Evolutionary conservation across 208 protist species (phyloP), one percentile per base, ranked within the genome.

Genomic region (Leishmania braziliensis): DNA sequence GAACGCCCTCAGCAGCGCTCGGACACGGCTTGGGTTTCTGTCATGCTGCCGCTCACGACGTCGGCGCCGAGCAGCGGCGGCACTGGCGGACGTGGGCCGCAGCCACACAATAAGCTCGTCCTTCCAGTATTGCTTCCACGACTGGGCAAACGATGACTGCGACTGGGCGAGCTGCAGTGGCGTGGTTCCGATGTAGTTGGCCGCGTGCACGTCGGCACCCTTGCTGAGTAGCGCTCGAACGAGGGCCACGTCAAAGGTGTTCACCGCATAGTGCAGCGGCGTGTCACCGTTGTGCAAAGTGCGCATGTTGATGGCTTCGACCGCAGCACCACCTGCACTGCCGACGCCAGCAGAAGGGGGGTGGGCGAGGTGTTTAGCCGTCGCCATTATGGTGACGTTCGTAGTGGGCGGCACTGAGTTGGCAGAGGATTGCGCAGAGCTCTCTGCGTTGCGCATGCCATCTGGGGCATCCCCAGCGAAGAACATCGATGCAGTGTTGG

Each of bases 181-280:
- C 0, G 77, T 68, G 12, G 66, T 62, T 0, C 78, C 79, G 56
- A 48, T 83, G 43, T 54, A 23, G 63, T 85, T 80, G 16, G 69
- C 78, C 0, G 78, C 78, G 69, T 80, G 62, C 46, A 89, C 73
- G 75, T 93, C 85, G 18, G 92, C 91, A 0, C 89, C 92, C 74
- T 88, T 89, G 43, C 77, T 76, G n/a, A 96, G 83, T 72, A 97
- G 75, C n/a, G 82, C 79, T 26, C 87, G 86, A 39, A 95, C 90
- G n/a, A 95, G 77, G 23, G 70, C 77, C 8, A 89, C 66, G 74
- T 96, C 89, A 2, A 79, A 90, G 8, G 84, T 79, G 63, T 69
- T 76, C n/a, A 93, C 86, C 5, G 94, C 94, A 82, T 78, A 91
- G 75, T 95, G 89, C 71, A 97, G 81, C 33, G 93, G 89, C 12